Evolutionary conservation across 176 grass and related monocot species (phyloP).

Genomic region (Ananas comosus): DNA sequence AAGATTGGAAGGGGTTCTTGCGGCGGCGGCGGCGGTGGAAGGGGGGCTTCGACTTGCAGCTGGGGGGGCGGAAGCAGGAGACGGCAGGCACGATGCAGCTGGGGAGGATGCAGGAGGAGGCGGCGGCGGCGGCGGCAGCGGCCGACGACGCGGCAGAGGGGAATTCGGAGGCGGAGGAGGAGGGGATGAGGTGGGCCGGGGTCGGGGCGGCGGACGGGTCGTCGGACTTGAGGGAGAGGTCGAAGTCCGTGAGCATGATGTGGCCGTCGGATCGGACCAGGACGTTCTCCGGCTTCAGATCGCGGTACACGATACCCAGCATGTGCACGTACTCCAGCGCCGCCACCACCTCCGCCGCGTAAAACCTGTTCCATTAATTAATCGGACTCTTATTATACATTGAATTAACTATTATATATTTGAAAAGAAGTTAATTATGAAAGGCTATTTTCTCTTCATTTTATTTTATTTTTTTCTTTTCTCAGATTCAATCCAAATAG

Average conservation of each 20-base stretch:
- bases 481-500: too few species aligned
- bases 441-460: too few species aligned
- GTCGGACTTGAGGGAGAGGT: conserved; percentile 95
- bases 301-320: conserved; percentile 90
- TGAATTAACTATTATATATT: background rate
- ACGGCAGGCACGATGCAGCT: conserved; percentile 72
- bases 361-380: conserved; percentile 46
- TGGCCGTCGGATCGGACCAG: conserved; percentile 86
- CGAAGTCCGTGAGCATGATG: conserved; percentile 99
- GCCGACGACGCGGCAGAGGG: conserved; percentile 1
- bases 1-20: conserved; percentile 6
- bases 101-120: conserved; percentile 59
- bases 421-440: too few species aligned
- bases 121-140: background rate
- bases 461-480: too few species aligned
- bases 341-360: conserved; percentile 82
- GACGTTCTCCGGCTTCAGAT: conserved; percentile 98
- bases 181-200: conserved; percentile 74
- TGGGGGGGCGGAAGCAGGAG: conserved; percentile 54
- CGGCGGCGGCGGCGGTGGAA: conserved; percentile 16
- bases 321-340: conserved; percentile 98
- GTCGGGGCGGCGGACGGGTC: conserved; percentile 56
- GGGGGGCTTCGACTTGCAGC: conserved; percentile 21
- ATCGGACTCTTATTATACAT: background rate
- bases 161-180: conserved; percentile 18